phyloP scores from a whole-genome alignment of 2,329 filamentous ascomycete species.

The Emmonsia crescens region DNA sequence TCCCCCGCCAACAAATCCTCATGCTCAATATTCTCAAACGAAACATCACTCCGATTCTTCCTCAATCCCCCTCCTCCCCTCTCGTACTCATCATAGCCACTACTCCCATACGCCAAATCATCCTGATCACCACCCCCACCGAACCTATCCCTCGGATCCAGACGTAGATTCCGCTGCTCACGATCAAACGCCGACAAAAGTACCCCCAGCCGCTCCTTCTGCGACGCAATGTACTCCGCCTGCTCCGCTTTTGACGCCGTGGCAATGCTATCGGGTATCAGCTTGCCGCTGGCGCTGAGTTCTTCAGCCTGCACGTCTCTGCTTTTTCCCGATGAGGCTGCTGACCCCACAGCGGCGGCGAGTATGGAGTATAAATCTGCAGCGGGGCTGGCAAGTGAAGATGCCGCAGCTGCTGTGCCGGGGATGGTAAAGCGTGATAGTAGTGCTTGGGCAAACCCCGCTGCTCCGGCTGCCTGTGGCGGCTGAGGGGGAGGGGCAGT shows the following conservation, averaged over 20 bases:
- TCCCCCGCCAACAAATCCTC: conserved; percentile 20
- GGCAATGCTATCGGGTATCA: conserved; percentile 61
- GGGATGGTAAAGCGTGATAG: conserved; percentile 82
- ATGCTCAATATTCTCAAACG: conserved; percentile 80
- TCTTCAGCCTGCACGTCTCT: conserved; percentile 37
- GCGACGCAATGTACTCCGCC: conserved; percentile 62
- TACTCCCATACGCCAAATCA: conserved; percentile 32
- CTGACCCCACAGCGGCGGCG: conserved; percentile 59
- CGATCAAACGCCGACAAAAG: conserved; percentile 68
- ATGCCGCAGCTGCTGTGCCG: conserved; percentile 45
- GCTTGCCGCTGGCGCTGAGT: conserved; percentile 46
- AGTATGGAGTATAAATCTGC: conserved; percentile 69
- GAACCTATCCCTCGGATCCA: neutral
- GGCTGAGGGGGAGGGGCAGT: conserved; percentile 36
- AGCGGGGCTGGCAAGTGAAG: conserved; percentile 33
- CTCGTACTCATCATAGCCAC: conserved; percentile 19
- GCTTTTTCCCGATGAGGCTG: conserved; percentile 34
- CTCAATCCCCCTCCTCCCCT: conserved; percentile 39
- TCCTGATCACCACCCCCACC: conserved; percentile 22
- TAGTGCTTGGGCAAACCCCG: conserved; percentile 64
- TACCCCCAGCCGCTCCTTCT: conserved; percentile 65
- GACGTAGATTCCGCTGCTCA: conserved; percentile 55
- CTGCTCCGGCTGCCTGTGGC: conserved; percentile 19
- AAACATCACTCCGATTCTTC: conserved; percentile 75
- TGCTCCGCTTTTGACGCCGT: conserved; percentile 52